Evolutionary conservation across 2,329 filamentous ascomycete genomes (phyloP).

Genomic region (Alternaria metachromatica): DNA sequence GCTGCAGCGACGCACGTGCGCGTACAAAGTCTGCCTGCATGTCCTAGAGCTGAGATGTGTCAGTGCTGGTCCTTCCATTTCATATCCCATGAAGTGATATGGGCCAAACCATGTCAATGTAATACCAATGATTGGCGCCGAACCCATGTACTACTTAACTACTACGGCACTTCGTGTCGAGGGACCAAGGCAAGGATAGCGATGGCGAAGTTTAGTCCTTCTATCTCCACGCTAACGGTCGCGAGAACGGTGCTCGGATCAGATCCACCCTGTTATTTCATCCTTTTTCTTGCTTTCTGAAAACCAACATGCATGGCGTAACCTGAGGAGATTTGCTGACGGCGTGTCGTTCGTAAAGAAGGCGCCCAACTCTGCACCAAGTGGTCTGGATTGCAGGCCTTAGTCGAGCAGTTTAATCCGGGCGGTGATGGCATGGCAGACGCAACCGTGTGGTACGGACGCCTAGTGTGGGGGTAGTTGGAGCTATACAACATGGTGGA

Average conservation of each 20-base stretch:
- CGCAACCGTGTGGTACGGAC: not conserved
- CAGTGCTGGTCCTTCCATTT: not conserved
- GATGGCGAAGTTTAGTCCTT: not conserved
- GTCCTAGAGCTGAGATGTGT: not conserved
- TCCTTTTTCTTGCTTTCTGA: not conserved
- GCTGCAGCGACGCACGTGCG: conserved; percentile 1
- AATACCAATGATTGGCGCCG: not conserved
- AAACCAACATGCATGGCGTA: not conserved
- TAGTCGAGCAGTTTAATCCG: not conserved
- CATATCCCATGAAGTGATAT: not conserved
- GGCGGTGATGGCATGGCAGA: conserved; percentile 4
- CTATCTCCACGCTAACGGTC: conserved; percentile 6
- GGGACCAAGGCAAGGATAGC: not conserved
- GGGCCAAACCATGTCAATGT: not conserved
- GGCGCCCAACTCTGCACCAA: not conserved
- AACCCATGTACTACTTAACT: not conserved
- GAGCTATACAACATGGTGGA: not conserved
- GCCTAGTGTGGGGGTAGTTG: conserved; percentile 9
- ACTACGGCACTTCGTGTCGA: not conserved
- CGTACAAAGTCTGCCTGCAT: conserved; percentile 5
- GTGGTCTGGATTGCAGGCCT: not conserved
- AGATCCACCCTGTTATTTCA: not conserved
- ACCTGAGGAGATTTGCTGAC: not conserved
- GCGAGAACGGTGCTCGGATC: not conserved
- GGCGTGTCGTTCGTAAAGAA: not conserved